Base-by-base conservation (phyloP, 108 stramenopile species). In the Conticribra guillardii region DNA sequence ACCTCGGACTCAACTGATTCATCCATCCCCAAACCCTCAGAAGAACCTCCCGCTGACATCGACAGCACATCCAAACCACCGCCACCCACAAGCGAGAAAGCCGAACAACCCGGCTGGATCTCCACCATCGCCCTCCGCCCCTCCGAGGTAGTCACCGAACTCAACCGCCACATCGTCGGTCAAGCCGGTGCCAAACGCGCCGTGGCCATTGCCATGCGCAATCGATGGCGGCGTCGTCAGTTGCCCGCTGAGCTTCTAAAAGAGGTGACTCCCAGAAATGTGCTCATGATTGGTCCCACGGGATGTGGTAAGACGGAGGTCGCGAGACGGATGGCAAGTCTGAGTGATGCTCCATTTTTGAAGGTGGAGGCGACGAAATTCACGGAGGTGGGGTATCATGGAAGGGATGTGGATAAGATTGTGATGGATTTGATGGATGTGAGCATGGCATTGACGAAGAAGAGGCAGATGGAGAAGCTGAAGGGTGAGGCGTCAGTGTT, bases 361-460 rank as follows among this genome's bases (percentile, higher is more conserved):
- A 99, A 99, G 82, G 98, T 99, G 34, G 99, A 99, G 76, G 99
- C 99, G 1, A 99, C 99, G 47, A 99, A 99, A 82, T 99, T 99
- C 79, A 99, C 99, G 16, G 99, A 99, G 84, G 99, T 99, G 33
- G 99, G 99, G 18, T 99, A 97, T 69, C 99, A 99, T 67, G 98
- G 99, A 24, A 77, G 97, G 7, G 99, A 99, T 81, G 98, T 99
- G 3, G 98, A 99, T 76, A 87, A 92, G 69, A 99, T 99, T 76
- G 97, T 99, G 67, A 89, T 95, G 51, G 99, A 99, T 81, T 89
- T 99, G 60, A 96, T 99, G 78, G 99, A 99, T 74, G 87, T 97
- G 4, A 75, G 90, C 34, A 97, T 98, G 79, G 87, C 83, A 60
- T 69, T 97, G 69, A 94, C 93, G 11, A 94, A 91, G 81, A 95